Conservation (phyloP, 148 eudicot species). For the Hydrangea macrophylla region DNA sequence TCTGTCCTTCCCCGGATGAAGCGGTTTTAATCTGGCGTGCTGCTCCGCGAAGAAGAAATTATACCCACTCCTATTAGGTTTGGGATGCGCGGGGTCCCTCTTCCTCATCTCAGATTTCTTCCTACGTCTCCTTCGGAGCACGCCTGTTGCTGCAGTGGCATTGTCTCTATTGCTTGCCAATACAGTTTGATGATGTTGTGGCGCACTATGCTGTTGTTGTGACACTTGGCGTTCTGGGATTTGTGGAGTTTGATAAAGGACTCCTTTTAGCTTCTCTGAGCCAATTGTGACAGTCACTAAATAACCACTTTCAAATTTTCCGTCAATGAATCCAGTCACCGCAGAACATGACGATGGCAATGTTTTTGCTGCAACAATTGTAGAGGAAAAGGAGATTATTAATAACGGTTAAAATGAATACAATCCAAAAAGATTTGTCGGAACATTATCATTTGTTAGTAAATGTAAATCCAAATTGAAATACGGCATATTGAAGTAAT, state of each 20-base stretch:
- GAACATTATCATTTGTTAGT: background rate
- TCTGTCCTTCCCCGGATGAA: slow-evolving; percentile 69
- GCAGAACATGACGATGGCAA: slow-evolving; percentile 35
- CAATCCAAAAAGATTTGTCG: background rate
- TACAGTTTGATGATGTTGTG: slow-evolving; percentile 19
- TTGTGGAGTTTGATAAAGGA: slow-evolving; percentile 61
- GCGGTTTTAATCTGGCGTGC: slow-evolving; percentile 73
- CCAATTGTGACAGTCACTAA: slow-evolving; percentile 83
- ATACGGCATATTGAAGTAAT: background rate
- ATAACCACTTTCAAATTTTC: slow-evolving; percentile 96
- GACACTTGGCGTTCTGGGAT: slow-evolving; percentile 8
- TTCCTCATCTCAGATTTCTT: slow-evolving; percentile 75
- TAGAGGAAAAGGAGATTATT: no score
- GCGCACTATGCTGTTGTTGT: slow-evolving; percentile 15
- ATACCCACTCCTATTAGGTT: slow-evolving; percentile 93
- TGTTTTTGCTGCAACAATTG: slow-evolving; percentile 20
- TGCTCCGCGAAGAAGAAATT: slow-evolving; percentile 95
- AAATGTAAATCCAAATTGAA: slow-evolving; percentile 1
- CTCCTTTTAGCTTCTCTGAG: slow-evolving; percentile 67
- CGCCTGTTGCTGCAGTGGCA: slow-evolving; percentile 24
- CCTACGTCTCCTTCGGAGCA: slow-evolving; percentile 47
- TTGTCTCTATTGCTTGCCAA: slow-evolving; percentile 11
- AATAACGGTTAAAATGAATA: no score
- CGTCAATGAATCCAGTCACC: slow-evolving; percentile 82
- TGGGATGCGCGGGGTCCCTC: slow-evolving; percentile 92